Evolutionary conservation across 2,329 filamentous ascomycete genomes (phyloP), one percentile per base, ranked within the genome.

Genomic region (Bisporella sp.): DNA sequence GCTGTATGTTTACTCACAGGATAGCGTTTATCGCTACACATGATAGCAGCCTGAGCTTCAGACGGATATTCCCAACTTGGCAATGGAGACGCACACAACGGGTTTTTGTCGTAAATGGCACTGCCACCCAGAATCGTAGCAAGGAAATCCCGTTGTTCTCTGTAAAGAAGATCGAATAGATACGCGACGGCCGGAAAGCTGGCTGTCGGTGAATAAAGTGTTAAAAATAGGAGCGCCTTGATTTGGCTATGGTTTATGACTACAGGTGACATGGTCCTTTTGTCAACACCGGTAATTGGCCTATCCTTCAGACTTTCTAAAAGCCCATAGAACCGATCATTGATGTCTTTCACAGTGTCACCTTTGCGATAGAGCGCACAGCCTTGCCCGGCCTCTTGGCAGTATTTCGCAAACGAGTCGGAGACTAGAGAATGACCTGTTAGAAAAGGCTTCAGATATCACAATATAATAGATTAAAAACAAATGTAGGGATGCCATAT

Each of bases 61-160:
- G 45, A 46, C 4, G 50, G 53, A 41, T 59, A 58, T 12, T 8
- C 31, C 13, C 45, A 51, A 21, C 47, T 42, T 46, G 57, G 52
- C 7, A 39, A 29, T 8, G 50, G 40, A 11, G 47, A 11, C 11
- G 46, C 52, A 41, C 59, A 61, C 8, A 54, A 45, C 7, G 49
- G 30, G 6, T 45, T 30, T 7, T 51, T 40, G 13, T 54, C 52
- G 39, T 39, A 50, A 33, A 43, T 6, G 13, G 47, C 7, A 37
- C 43, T 3, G 33, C 21, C 2, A 39, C 7, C 31, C 28, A 5
- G 9, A 50, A 31, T n/a, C 43, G 13, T 12, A 8, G 40, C 45
- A 3, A 72, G 73, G 0, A 71, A 66, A 1, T 59, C 51, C 1
- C 71, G 71, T 21, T 78, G 66, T 4, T 71, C 68, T 4, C 54